A percentile compares a stretch with the other conserved stretches of the same genome.
phyloP scores from a whole-genome alignment of 2,329 filamentous ascomycete genomes.

The Ophidiomyces ophidiicola region DNA sequence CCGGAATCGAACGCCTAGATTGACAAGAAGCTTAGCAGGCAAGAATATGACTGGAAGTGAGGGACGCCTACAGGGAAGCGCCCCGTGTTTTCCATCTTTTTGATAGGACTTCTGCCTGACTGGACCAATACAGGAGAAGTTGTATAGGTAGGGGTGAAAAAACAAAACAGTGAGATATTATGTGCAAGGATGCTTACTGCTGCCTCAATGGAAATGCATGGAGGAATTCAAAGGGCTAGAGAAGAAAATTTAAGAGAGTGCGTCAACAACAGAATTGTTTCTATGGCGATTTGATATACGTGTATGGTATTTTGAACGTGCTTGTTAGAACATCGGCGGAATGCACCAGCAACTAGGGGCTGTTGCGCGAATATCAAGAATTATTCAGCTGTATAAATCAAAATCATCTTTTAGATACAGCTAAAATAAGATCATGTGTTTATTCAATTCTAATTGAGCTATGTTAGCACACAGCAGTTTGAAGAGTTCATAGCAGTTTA shows the following conservation, averaged over 20 bases:
- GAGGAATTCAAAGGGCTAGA: background rate
- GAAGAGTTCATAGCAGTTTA: conserved; percentile 32
- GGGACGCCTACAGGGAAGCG: too few relatives aligned
- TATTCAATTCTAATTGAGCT: conserved; percentile 8
- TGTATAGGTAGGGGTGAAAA: too few relatives aligned
- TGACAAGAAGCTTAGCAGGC: too few relatives aligned
- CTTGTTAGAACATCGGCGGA: conserved; percentile 1
- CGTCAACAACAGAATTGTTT: background rate
- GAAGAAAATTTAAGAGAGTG: background rate
- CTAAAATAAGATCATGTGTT: background rate
- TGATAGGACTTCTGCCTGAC: too few relatives aligned
- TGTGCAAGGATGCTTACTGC: too few relatives aligned
- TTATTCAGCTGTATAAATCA: conserved; percentile 1
- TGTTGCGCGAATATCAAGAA: background rate
- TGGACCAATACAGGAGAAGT: too few relatives aligned
- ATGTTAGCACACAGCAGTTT: background rate
- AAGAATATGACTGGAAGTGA: too few relatives aligned
- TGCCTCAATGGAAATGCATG: background rate
- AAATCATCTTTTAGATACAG: conserved; percentile 6
- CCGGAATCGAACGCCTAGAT: too few relatives aligned
- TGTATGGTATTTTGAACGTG: background rate
- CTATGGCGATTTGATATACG: conserved; percentile 1
- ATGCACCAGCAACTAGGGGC: background rate
- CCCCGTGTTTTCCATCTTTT: too few relatives aligned
- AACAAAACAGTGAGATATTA: too few relatives aligned